Evolutionary conservation across 2,329 filamentous ascomycete species (phyloP), one percentile per base, ranked within the genome.

Genomic region (Cladosporium sp.): DNA sequence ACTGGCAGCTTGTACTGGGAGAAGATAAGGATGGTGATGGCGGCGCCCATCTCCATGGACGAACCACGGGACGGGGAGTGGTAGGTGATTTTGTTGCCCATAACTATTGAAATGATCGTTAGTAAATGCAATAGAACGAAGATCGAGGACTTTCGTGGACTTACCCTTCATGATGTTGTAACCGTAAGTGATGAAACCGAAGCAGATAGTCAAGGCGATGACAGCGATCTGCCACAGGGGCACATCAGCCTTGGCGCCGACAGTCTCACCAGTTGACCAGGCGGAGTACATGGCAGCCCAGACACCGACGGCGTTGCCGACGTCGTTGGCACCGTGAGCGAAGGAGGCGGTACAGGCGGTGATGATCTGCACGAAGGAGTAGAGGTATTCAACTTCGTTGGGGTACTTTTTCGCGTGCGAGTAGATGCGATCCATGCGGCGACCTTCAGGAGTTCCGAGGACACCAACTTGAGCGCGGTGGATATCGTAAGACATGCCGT

Each of bases 401-500:
- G 88, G 83, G 76, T 84, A 89, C 72, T 88, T 86, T 28, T 81
- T 77, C 1, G 85, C 86, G 32, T 81, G 82, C 18, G 84, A 84
- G 72, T 89, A 75, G 14, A 85, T 82, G 5, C 89, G 84, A 30
- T 81, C 81, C 63, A 90, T 89, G 87, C 91, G 89, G 43, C 80
- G 80, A 66, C 90, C 91, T 67, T 93, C 90, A 8, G 90, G 90
- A 1, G 90, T 92, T 30, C 90, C 90, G 16, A 82, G 75, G 51
- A 91, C 84, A 75, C 91, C 91, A 59, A 83, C 82, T 81, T 93
- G 91, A 5, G 89, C 89, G 57, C 86, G 84, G 83, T 93, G 91
- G 73, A 93, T 94, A 71, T 94, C 91, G 79, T 93, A 94, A 83
- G 93, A 83, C 32, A 89, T 76, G 77, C 91, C 91, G 75, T 94